A percentile compares a stretch with the other conserved stretches of the same genome.
Conservation (phyloP, 169 alveolate species). For the Plasmodium malariae region DNA sequence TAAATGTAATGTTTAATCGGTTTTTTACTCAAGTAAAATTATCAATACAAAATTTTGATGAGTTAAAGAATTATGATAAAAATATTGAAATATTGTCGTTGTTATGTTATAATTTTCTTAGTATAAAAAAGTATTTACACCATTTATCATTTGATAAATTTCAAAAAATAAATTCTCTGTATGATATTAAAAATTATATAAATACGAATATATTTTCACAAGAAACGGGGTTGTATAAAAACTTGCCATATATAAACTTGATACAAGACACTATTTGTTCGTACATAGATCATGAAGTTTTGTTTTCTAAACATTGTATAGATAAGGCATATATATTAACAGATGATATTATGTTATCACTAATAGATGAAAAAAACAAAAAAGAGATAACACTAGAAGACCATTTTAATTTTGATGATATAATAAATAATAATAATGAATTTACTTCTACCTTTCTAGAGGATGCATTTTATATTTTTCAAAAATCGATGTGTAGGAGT, state of each 20-base stretch:
- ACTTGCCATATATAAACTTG: constrained; percentile 39
- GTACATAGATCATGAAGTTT: constrained; percentile 42
- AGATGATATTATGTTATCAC: constrained; percentile 67
- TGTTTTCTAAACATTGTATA: constrained; percentile 44
- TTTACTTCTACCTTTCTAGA: constrained; percentile 59
- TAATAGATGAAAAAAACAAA: constrained; percentile 34
- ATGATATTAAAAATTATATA: constrained; percentile 34
- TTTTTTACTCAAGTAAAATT: constrained; percentile 15
- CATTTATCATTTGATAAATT: constrained; percentile 22
- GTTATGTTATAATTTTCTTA: constrained; percentile 55
- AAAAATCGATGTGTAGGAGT: constrained; percentile 72
- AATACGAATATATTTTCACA: constrained; percentile 56
- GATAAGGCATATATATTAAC: constrained; percentile 65
- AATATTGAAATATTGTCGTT: constrained; percentile 59
- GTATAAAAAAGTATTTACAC: constrained; percentile 38
- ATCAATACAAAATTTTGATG: constrained; percentile 38
- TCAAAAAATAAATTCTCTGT: constrained; percentile 6
- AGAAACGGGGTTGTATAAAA: constrained; percentile 39
- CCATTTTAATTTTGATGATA: neutral
- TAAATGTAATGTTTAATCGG: constrained; percentile 12
- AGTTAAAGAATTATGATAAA: constrained; percentile 64
- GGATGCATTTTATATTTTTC: constrained; percentile 71
- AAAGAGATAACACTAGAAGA: no score
- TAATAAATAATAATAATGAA: constrained; percentile 31
- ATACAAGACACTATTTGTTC: constrained; percentile 59